Conservation (phyloP, 768 basidiomycete species). For the Albatrellus ellisii region DNA sequence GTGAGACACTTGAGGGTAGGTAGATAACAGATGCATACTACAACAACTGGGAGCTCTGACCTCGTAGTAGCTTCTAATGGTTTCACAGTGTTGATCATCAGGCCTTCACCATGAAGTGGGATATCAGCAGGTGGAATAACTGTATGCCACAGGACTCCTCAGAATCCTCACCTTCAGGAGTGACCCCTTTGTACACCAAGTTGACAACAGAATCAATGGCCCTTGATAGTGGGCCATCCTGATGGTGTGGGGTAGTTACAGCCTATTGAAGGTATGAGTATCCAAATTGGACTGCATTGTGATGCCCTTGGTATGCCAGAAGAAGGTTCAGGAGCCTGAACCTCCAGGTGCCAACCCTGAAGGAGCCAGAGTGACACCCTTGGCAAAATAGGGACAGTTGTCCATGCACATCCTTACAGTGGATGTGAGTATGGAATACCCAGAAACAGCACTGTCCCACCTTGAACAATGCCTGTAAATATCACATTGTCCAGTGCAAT, state of each 20-base stretch:
- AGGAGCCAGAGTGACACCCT: background rate
- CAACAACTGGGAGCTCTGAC: constrained; percentile 14
- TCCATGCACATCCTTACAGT: background rate
- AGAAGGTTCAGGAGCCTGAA: background rate
- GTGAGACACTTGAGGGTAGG: background rate
- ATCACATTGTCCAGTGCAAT: constrained; percentile 1
- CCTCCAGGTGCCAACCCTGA: background rate
- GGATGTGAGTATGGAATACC: background rate
- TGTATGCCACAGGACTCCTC: background rate
- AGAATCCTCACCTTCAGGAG: constrained; percentile 13
- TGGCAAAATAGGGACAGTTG: too few species aligned
- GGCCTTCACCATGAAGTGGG: constrained; percentile 6
- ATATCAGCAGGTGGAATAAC: background rate
- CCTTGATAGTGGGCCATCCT: background rate
- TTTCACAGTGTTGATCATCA: constrained; percentile 14
- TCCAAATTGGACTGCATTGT: background rate
- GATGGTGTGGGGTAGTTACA: background rate
- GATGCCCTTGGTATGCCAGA: background rate
- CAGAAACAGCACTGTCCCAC: background rate
- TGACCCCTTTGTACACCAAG: background rate
- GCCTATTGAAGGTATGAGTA: background rate
- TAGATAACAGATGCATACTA: constrained; percentile 8
- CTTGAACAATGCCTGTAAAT: background rate
- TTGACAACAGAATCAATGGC: background rate
- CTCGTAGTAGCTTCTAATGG: constrained; percentile 5